Evolutionary conservation across 78 protist species (phyloP).

Genomic region (Speleostelium caveatum): DNA sequence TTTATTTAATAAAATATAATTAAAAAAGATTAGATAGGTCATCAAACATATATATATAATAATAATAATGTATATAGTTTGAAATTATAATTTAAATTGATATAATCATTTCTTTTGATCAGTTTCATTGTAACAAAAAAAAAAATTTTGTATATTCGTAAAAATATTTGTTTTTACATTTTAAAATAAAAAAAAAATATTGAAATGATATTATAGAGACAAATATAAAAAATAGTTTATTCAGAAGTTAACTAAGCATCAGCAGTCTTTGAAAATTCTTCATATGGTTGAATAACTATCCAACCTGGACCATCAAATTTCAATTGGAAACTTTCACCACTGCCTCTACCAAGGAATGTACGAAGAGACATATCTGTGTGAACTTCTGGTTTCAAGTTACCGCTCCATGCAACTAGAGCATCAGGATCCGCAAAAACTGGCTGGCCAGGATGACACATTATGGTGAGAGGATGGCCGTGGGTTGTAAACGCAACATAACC

Average conservation of each 20-base stretch:
- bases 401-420: background rate
- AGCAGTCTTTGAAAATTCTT: background rate
- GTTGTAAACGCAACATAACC: background rate
- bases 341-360: background rate
- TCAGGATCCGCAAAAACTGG: background rate
- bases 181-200: too few species aligned
- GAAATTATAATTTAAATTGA: too few species aligned
- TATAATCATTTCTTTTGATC: too few species aligned
- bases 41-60: too few species aligned
- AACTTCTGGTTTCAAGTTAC: background rate
- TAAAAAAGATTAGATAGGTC: too few species aligned
- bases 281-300: background rate
- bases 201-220: too few species aligned
- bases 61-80: too few species aligned
- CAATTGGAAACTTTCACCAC: background rate
- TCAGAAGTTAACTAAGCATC: background rate
- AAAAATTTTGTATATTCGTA: too few species aligned
- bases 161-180: too few species aligned
- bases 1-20: too few species aligned
- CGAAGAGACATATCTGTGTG: background rate
- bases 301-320: background rate
- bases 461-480: background rate
- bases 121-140: too few species aligned
- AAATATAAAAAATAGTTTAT: too few species aligned
- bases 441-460: background rate